Evolutionary conservation across 257 asterid genomes (phyloP).

Genomic region (Fraxinus excelsior): DNA sequence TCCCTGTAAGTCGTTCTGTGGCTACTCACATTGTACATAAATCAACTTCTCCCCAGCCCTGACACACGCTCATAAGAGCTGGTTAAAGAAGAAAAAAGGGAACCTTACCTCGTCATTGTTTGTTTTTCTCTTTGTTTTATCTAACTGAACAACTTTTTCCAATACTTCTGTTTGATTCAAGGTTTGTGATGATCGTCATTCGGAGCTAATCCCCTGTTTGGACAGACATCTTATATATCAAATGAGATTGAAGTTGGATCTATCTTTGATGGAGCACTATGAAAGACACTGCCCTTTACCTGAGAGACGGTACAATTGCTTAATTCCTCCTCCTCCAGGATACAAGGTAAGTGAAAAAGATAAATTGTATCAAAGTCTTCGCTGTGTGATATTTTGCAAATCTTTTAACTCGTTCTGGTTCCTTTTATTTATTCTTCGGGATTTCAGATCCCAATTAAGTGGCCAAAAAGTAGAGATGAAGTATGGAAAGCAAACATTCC

Average conservation of each 20-base stretch:
- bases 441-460: slow-evolving; percentile 76
- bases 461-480: slow-evolving; percentile 96
- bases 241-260: slow-evolving; percentile 86
- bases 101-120: background rate
- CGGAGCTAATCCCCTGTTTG: slow-evolving; percentile 96
- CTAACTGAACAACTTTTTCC: slow-evolving; percentile 16
- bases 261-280: slow-evolving; percentile 97
- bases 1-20: slow-evolving; percentile 63
- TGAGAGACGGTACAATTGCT: slow-evolving; percentile 88
- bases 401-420: slow-evolving; percentile 9
- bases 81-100: slow-evolving; percentile 7
- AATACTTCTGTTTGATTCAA: slow-evolving; percentile 25
- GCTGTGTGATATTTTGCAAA: background rate
- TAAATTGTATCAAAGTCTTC: slow-evolving; percentile 11
- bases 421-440: slow-evolving; percentile 16
- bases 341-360: slow-evolving; percentile 61
- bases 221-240: slow-evolving; percentile 95
- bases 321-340: slow-evolving; percentile 96
- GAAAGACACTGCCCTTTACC: slow-evolving; percentile 96
- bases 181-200: slow-evolving; percentile 99
- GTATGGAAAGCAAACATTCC: slow-evolving; percentile 96
- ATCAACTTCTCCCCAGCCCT: slow-evolving; percentile 1
- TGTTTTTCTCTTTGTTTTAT: slow-evolving; percentile 3
- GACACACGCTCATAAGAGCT: background rate
- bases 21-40: slow-evolving; percentile 10